Percentiles rank a stretch among this genome's conserved stretches.
These are phyloP conservation scores for Limnanthes douglasii DNA, from an alignment of 345 rosid genomes.

Conservation along the genomic window DNA sequence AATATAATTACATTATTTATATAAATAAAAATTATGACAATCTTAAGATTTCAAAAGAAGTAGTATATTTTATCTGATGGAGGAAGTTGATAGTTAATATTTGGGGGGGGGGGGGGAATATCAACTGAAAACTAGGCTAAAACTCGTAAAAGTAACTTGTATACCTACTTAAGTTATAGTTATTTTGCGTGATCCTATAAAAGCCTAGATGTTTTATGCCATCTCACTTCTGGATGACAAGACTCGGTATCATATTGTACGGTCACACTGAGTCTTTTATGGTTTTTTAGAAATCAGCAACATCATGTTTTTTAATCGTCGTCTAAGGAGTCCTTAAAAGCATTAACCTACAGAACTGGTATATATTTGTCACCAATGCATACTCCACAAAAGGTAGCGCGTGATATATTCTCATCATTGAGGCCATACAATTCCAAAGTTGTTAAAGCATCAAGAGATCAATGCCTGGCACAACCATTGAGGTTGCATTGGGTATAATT, in stretches of 20 bases:
- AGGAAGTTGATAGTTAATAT: too few relatives aligned
- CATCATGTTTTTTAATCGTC: slow-evolving; percentile 84
- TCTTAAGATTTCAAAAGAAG: too few relatives aligned
- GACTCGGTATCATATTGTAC: slow-evolving; percentile 75
- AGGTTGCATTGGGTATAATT: slow-evolving; percentile 82
- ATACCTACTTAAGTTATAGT: too few relatives aligned
- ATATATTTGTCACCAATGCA: slow-evolving; percentile 88
- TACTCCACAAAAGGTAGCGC: slow-evolving; percentile 87
- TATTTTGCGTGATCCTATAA: too few relatives aligned
- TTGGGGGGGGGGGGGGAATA: too few relatives aligned
- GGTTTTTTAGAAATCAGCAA: slow-evolving; percentile 86
- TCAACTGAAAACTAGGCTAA: too few relatives aligned
- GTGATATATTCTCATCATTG: slow-evolving; percentile 76
- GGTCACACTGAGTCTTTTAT: slow-evolving; percentile 76
- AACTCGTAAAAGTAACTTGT: too few relatives aligned
- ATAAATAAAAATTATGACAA: too few relatives aligned
- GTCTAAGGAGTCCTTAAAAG: slow-evolving; percentile 55
- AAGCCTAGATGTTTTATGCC: too few relatives aligned
- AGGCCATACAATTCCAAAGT: slow-evolving; percentile 61
- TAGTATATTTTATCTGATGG: too few relatives aligned
- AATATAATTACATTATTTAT: too few relatives aligned
- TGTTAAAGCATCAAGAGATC: slow-evolving; percentile 79
- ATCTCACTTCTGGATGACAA: slow-evolving; percentile 62
- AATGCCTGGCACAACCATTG: slow-evolving; percentile 88
- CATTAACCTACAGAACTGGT: slow-evolving; percentile 81